Evolutionary conservation across 106 monocot genomes (phyloP).

Genomic region (Dendrobium officinale): DNA sequence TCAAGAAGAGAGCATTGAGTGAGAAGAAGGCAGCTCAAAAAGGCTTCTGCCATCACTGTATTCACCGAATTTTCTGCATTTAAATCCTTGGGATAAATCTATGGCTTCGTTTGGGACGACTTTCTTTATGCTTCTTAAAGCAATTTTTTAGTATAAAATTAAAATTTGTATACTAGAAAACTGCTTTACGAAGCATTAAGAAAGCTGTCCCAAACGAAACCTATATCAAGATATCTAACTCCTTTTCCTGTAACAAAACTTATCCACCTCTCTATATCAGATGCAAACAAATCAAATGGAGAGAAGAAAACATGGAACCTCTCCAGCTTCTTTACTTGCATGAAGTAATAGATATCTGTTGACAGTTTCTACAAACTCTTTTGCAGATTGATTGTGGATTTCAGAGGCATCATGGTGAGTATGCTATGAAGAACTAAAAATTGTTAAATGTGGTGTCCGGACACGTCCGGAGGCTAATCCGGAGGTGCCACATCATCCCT

Average conservation of each 20-base stretch:
- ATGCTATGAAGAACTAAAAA: background rate
- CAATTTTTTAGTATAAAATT: too few relatives aligned
- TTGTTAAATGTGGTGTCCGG: too few relatives aligned
- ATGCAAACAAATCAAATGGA: slow-evolving; percentile 21
- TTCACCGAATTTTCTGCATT: background rate
- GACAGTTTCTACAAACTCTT: slow-evolving; percentile 21
- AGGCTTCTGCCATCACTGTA: slow-evolving; percentile 10
- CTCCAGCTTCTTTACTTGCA: slow-evolving; percentile 10
- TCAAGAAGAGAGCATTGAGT: background rate
- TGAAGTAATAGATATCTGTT: slow-evolving; percentile 24
- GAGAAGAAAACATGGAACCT: slow-evolving; percentile 28
- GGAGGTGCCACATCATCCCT: too few relatives aligned
- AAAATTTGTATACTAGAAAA: too few relatives aligned
- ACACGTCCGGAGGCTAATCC: too few relatives aligned
- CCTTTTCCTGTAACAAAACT: slow-evolving; percentile 10
- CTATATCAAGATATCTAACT: slow-evolving; percentile 24
- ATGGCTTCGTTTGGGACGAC: too few relatives aligned
- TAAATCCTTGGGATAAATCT: slow-evolving; percentile 25
- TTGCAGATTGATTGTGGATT: slow-evolving; percentile 25
- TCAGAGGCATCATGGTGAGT: slow-evolving; percentile 24
- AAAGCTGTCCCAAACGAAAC: too few relatives aligned
- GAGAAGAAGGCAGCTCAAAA: slow-evolving; percentile 9
- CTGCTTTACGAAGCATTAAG: too few relatives aligned
- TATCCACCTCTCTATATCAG: slow-evolving; percentile 22
- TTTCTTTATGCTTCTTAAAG: too few relatives aligned